These are phyloP conservation scores for Nevesoporus exiguus DNA, from an alignment of 768 basidiomycete genomes.

Conservation along the genomic window DNA sequence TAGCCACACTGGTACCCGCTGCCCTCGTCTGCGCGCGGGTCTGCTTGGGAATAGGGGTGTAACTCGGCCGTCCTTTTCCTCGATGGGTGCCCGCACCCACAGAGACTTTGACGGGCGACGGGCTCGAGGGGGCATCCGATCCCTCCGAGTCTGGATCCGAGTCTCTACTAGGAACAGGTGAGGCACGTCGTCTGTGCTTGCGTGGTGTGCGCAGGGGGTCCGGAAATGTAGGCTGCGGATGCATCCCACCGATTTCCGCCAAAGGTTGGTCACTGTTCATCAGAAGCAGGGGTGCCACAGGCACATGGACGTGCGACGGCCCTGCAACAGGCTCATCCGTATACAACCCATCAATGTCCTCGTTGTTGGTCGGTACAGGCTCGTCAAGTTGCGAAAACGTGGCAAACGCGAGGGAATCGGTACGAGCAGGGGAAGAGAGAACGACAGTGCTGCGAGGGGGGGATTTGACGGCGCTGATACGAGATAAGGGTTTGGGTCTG, in stretches of 20 bases:
- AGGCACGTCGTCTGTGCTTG: slow-evolving; percentile 23
- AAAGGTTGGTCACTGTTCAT: slow-evolving; percentile 19
- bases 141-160: slow-evolving; percentile 10
- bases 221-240: slow-evolving; percentile 14
- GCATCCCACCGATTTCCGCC: background rate
- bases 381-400: slow-evolving; percentile 37
- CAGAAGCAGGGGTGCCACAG: slow-evolving; percentile 23
- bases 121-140: slow-evolving; percentile 22
- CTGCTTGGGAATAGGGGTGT: slow-evolving; percentile 1
- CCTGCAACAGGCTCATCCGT: slow-evolving; percentile 31
- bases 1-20: background rate
- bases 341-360: slow-evolving; percentile 35
- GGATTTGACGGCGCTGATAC: slow-evolving; percentile 14
- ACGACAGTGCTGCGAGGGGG: slow-evolving; percentile 20
- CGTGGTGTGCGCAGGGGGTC: slow-evolving; percentile 33
- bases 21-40: slow-evolving; percentile 18
- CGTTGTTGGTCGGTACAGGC: slow-evolving; percentile 31
- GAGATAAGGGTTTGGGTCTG: slow-evolving; percentile 3
- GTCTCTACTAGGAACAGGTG: background rate
- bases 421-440: slow-evolving; percentile 14
- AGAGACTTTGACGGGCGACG: slow-evolving; percentile 32
- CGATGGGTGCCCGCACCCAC: slow-evolving; percentile 1
- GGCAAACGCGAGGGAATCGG: slow-evolving; percentile 13
- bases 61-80: background rate
- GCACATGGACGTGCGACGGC: slow-evolving; percentile 19